Conservation (phyloP, 2,329 filamentous ascomycete genomes). For the Ascochyta lentis region DNA sequence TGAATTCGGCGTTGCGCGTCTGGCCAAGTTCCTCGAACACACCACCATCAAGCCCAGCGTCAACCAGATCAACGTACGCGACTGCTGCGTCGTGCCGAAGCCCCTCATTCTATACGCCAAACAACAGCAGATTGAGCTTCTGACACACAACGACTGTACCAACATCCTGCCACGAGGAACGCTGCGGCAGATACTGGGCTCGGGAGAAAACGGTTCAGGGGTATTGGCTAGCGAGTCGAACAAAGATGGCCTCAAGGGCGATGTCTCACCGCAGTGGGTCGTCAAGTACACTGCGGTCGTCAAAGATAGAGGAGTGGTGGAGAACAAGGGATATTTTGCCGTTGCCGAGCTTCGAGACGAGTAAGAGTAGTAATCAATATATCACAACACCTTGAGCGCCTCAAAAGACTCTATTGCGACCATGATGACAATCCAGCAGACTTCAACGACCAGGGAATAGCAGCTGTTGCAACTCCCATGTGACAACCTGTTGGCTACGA, state of each 20-base stretch:
- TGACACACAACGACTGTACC: constrained; percentile 93
- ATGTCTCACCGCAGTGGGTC: constrained; percentile 90
- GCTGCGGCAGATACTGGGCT: constrained; percentile 80
- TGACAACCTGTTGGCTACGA: no score
- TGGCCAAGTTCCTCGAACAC: constrained; percentile 76
- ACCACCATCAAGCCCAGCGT: constrained; percentile 78
- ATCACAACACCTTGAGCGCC: no score
- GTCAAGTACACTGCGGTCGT: constrained; percentile 97
- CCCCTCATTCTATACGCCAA: constrained; percentile 86
- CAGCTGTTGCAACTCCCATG: no score
- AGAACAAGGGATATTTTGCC: constrained; percentile 98
- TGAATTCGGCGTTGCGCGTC: constrained; percentile 86
- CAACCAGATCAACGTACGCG: constrained; percentile 93
- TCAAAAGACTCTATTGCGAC: no score
- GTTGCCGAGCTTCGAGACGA: constrained; percentile 68
- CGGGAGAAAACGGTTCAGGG: constrained; percentile 73
- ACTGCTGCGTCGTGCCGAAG: constrained; percentile 95
- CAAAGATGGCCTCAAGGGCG: constrained; percentile 70
- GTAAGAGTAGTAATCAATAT: neutral
- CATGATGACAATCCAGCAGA: no score
- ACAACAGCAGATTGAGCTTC: constrained; percentile 79
- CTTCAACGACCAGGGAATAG: no score
- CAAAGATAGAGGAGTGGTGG: constrained; percentile 90
- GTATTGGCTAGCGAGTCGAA: constrained; percentile 70
- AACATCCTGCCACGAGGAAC: constrained; percentile 89